Conservation (phyloP, 352 stramenopile genomes). For the Phytophthora pisi region DNA sequence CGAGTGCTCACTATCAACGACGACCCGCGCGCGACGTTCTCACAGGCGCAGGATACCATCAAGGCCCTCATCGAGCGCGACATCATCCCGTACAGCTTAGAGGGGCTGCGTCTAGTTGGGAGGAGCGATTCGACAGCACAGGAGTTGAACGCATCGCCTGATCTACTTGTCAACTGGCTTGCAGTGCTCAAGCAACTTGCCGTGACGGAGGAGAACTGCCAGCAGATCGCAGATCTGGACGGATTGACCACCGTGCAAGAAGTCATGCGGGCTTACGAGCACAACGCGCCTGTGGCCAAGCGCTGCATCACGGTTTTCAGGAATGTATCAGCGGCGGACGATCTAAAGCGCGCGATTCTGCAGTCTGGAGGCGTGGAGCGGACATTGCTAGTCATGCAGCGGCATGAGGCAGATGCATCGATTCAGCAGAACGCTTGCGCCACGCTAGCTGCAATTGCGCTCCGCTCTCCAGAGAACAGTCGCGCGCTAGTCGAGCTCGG, state of each 20-base stretch:
- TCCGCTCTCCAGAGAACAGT: constrained; percentile 75
- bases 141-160: constrained; percentile 29
- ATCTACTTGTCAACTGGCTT: constrained; percentile 67
- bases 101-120: constrained; percentile 36
- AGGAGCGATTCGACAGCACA: constrained; percentile 2
- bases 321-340: constrained; percentile 76
- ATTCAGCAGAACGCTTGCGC: constrained; percentile 78
- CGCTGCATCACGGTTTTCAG: constrained; percentile 72
- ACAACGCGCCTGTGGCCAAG: constrained; percentile 55
- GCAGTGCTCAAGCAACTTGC: constrained; percentile 78
- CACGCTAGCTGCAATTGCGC: constrained; percentile 70
- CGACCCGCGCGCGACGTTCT: constrained; percentile 67
- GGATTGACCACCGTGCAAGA: constrained; percentile 63
- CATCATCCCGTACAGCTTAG: constrained; percentile 58
- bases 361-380: constrained; percentile 54
- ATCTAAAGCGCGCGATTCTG: constrained; percentile 71
- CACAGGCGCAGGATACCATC: constrained; percentile 72
- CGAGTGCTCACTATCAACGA: constrained; percentile 76
- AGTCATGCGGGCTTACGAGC: constrained; percentile 59
- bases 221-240: constrained; percentile 64
- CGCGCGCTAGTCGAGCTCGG: constrained; percentile 54
- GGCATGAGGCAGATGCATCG: constrained; percentile 51
- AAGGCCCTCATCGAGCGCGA: constrained; percentile 61
- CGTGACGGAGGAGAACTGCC: constrained; percentile 78
- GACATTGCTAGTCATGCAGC: constrained; percentile 64